Percentiles rank a stretch among this genome's conserved stretches.
Evolutionary conservation across 2,329 filamentous ascomycete species (phyloP).

Genomic region (Aquanectria penicillioides): DNA sequence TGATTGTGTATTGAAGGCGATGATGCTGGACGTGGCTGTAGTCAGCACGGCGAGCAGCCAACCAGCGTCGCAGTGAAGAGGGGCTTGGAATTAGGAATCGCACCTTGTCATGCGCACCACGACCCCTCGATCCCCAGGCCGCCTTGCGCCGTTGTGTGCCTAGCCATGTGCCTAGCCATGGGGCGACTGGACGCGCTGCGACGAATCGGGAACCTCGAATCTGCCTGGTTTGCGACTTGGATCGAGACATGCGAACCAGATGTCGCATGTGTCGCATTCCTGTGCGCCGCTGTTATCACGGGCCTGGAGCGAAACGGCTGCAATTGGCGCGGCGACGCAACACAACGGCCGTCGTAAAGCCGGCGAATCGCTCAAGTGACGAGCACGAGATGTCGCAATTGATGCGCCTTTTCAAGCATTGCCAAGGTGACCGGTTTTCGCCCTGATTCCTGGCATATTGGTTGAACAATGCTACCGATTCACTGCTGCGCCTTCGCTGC

Average conservation of each 20-base stretch:
- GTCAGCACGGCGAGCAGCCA: not conserved
- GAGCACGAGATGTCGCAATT: too few relatives aligned
- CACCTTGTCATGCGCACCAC: slow-evolving; percentile 14
- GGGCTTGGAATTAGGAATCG: slow-evolving; percentile 26
- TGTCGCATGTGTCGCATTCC: slow-evolving; percentile 1
- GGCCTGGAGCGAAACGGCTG: not conserved
- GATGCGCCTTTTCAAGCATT: too few relatives aligned
- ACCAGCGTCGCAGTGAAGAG: slow-evolving; percentile 10
- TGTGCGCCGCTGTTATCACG: not conserved
- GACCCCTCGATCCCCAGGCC: not conserved
- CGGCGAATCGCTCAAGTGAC: too few relatives aligned
- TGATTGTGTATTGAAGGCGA: slow-evolving; percentile 1
- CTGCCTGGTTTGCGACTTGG: too few relatives aligned
- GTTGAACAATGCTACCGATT: too few relatives aligned
- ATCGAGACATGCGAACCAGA: slow-evolving; percentile 10
- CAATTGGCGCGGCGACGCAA: not conserved
- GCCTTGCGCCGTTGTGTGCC: slow-evolving; percentile 13
- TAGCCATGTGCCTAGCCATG: slow-evolving; percentile 10
- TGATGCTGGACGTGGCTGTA: not conserved
- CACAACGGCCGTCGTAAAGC: not conserved
- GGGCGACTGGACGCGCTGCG: not conserved
- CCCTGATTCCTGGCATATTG: too few relatives aligned
- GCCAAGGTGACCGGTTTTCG: too few relatives aligned
- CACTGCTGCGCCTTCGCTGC: too few relatives aligned
- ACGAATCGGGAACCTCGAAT: slow-evolving; percentile 8